Base-by-base conservation (phyloP, 345 rosid genomes). In the Brassica rapa region DNA sequence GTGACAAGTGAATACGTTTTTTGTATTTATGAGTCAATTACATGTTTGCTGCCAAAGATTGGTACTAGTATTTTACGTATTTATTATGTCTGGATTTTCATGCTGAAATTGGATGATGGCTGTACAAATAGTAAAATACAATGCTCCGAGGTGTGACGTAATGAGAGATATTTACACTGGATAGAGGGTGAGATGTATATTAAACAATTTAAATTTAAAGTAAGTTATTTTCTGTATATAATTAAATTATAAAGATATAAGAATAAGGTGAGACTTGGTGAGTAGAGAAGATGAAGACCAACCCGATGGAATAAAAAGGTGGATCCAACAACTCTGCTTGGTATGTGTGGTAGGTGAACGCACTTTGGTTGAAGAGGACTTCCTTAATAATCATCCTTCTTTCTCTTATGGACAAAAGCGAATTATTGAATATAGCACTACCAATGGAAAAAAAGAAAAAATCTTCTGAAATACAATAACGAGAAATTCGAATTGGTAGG, bases 291-390 rank as follows among this genome's bases (percentile, higher is more conserved):
- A 51, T 1, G 56, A n/a, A 77, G 82, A 51, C 56, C 56, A 51
- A 51, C 19, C 51, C 56, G 5, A 14, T 19, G 15, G 53, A 46
- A 46, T 46, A 46, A 51, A n/a, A 51, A 51, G 16, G 19, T 79
- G 37, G 82, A 74, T 74, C 53, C 82, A 80, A 80, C 82, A 33
- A 80, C 82, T 69, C 53, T 68, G 14, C 55, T 68, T 73, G n/a
- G 60, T 32, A 27, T 78, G 77, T 19, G 67, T 61, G 76, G 71
- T 80, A 68, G 82, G 82, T 80, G 79, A 69, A 53, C 63, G 6
- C 67, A 30, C 62, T 57, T 1, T 66, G 61, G 68, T 57, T 14
- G 24, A 57, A 0, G 55, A 46, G 2, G 55, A 46, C 16, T 46
- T 46, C 51, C 55, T 43, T 43, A 43, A 46, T 46, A 46, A 46